Conservation (phyloP, 305 asterid species). For the Fraxinus paxiana region DNA sequence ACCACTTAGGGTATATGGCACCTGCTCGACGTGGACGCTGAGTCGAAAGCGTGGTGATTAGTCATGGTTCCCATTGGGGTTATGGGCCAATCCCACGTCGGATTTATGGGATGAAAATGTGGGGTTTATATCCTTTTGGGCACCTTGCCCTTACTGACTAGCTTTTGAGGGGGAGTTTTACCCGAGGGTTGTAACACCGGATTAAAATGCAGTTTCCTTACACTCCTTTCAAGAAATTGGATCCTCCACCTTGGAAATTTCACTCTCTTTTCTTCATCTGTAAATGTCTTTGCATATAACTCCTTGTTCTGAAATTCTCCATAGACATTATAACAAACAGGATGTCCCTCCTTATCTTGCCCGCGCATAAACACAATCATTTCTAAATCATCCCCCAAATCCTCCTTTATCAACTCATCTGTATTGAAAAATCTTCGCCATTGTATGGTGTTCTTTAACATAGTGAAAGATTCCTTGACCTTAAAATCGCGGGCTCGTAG, state of each 20-base stretch:
- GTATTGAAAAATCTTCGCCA: conserved; percentile 69
- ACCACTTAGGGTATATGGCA: too few relatives aligned
- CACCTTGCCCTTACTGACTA: too few relatives aligned
- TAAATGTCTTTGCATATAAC: conserved; percentile 60
- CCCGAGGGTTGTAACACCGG: too few relatives aligned
- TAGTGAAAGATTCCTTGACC: not conserved
- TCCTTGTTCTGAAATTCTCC: conserved; percentile 94
- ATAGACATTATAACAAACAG: conserved; percentile 85
- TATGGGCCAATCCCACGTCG: too few relatives aligned
- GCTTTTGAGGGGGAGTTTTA: too few relatives aligned
- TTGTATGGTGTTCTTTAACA: conserved; percentile 45
- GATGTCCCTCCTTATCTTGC: conserved; percentile 73
- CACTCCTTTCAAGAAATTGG: conserved; percentile 88
- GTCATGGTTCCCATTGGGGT: too few relatives aligned
- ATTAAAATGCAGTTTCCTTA: conserved; percentile 68
- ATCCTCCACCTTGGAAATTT: conserved; percentile 80
- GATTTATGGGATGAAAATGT: too few relatives aligned
- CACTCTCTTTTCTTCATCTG: conserved; percentile 60
- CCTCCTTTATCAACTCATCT: conserved; percentile 59
- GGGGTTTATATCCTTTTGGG: too few relatives aligned
- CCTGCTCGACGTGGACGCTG: too few relatives aligned
- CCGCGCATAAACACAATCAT: conserved; percentile 89
- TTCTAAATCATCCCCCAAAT: conserved; percentile 79
- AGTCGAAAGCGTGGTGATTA: too few relatives aligned
- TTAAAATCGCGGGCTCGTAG: not conserved